A percentile compares a stretch with the other conserved stretches of the same genome.
Conservation (phyloP, 2,329 filamentous ascomycete species). For the Drechslera avenae region DNA sequence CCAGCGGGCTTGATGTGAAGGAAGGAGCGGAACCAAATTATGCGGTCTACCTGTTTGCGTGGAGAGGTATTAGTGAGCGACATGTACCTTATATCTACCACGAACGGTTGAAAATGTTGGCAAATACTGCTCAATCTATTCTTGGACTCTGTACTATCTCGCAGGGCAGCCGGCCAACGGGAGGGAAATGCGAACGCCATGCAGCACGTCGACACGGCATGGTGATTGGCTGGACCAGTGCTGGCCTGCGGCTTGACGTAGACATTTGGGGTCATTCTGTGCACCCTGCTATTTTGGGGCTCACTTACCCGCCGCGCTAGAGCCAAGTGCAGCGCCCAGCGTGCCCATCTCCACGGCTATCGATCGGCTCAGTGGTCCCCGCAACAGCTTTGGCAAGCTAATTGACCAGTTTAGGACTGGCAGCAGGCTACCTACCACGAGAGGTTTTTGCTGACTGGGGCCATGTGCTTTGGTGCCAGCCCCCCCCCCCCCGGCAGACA, state of each 20-base stretch:
- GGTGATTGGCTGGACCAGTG: slow-evolving; percentile 40
- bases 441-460: slow-evolving; percentile 29
- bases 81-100: slow-evolving; percentile 56
- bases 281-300: slow-evolving; percentile 48
- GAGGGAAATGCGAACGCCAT: slow-evolving; percentile 36
- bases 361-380: slow-evolving; percentile 37
- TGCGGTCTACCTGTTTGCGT: slow-evolving; percentile 48
- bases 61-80: slow-evolving; percentile 40
- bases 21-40: slow-evolving; percentile 54
- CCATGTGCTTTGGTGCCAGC: slow-evolving; percentile 31
- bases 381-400: slow-evolving; percentile 40
- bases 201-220: slow-evolving; percentile 19
- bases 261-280: slow-evolving; percentile 46
- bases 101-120: slow-evolving; percentile 46
- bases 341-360: slow-evolving; percentile 31
- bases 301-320: slow-evolving; percentile 44
- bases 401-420: slow-evolving; percentile 36
- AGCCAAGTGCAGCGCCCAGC: slow-evolving; percentile 26
- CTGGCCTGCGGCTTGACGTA: slow-evolving; percentile 34
- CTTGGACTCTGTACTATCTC: slow-evolving; percentile 47
- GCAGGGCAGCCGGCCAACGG: slow-evolving; percentile 39
- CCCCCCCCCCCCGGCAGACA: slow-evolving; percentile 38
- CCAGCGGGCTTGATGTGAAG: slow-evolving; percentile 53
- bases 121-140: slow-evolving; percentile 55
- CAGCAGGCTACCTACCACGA: slow-evolving; percentile 16